Conservation (phyloP, 2,329 filamentous ascomycete genomes). For the Cercospora sp. region DNA sequence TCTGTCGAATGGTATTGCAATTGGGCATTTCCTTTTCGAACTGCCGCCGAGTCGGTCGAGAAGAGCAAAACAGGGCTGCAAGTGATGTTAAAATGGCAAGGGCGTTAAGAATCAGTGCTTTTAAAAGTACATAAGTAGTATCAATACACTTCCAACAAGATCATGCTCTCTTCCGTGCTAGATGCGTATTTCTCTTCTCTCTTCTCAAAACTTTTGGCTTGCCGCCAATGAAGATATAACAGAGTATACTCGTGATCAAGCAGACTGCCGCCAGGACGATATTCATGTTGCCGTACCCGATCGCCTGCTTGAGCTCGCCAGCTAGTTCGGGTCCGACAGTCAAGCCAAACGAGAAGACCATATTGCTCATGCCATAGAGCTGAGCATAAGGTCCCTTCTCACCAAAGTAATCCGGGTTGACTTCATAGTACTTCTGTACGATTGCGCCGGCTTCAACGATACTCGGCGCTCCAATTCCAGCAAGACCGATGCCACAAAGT, state of each 20-base stretch:
- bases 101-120: not conserved
- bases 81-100: not conserved
- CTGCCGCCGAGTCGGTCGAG: not conserved
- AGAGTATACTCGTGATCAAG: slow-evolving; percentile 46
- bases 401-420: slow-evolving; percentile 58
- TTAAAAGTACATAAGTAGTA: not conserved
- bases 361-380: slow-evolving; percentile 64
- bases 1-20: no score
- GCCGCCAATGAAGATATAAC: slow-evolving; percentile 50
- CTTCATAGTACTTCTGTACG: slow-evolving; percentile 56
- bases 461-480: slow-evolving; percentile 54
- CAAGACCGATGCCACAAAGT: slow-evolving; percentile 54
- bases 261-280: slow-evolving; percentile 51
- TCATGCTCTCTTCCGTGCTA: slow-evolving; percentile 20
- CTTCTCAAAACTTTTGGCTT: slow-evolving; percentile 37
- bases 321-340: slow-evolving; percentile 60
- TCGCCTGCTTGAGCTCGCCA: slow-evolving; percentile 51
- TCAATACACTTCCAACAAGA: not conserved
- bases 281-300: slow-evolving; percentile 62
- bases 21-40: no score
- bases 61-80: not conserved
- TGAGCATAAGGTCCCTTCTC: slow-evolving; percentile 62
- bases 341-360: slow-evolving; percentile 61
- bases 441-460: slow-evolving; percentile 60
- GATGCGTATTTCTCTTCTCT: slow-evolving; percentile 19